These are phyloP conservation scores for Knoxia roxburghii DNA, from an alignment of 257 asterid genomes.

Conservation along the genomic window DNA sequence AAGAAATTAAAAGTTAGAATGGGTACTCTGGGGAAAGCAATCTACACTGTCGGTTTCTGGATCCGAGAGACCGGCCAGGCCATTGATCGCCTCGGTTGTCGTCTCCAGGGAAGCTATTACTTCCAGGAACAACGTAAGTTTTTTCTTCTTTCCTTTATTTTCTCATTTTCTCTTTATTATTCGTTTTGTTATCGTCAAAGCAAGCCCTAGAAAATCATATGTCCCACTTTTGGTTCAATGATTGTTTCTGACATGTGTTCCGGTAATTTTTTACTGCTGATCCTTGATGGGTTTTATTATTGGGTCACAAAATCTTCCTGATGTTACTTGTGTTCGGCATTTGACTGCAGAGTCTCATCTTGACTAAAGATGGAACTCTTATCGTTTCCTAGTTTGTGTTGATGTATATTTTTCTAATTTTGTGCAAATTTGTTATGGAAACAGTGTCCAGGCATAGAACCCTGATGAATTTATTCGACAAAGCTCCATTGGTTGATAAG, in stretches of 20 bases:
- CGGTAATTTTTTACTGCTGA: not conserved
- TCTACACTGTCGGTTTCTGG: conserved; percentile 94
- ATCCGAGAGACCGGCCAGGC: conserved; percentile 98
- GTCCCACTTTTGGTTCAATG: not conserved
- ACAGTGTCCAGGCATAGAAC: conserved; percentile 87
- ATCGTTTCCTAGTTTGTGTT: not conserved
- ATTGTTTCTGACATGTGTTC: not conserved
- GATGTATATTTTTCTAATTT: not conserved
- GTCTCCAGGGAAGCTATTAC: conserved; percentile 80
- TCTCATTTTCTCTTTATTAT: not conserved
- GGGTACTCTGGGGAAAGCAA: conserved; percentile 68
- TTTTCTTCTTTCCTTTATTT: not conserved
- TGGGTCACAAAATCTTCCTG: not conserved
- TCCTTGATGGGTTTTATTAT: not conserved
- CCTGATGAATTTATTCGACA: conserved; percentile 80
- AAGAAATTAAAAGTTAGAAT: conserved; percentile 21
- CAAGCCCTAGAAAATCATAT: not conserved
- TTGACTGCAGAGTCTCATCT: not conserved
- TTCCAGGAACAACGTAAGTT: conserved; percentile 73
- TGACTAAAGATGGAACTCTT: not conserved
- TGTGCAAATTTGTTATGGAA: conserved; percentile 12
- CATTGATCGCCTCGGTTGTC: conserved; percentile 94
- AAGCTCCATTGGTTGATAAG: conserved; percentile 64
- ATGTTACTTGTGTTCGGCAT: not conserved
- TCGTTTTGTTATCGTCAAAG: too few relatives aligned